Evolutionary conservation across 2,329 filamentous ascomycete genomes (phyloP).

Genomic region (Pseudogymnoascus pannorum): DNA sequence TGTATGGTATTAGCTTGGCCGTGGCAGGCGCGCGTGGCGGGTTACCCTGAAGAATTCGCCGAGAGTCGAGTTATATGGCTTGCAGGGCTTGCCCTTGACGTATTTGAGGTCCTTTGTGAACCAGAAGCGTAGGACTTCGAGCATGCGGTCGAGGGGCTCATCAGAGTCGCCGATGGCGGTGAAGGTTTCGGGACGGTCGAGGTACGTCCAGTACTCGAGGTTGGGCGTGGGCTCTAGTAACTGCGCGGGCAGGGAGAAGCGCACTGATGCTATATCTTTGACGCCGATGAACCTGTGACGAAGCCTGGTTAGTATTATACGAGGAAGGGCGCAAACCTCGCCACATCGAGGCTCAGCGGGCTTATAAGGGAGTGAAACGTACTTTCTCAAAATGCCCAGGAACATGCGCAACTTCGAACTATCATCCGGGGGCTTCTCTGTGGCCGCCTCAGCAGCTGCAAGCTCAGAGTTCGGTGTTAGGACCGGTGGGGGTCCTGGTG

Average conservation of each 20-base stretch:
- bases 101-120: constrained; percentile 99
- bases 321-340: background rate
- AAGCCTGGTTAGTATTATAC: background rate
- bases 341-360: background rate
- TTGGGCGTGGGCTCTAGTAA: constrained; percentile 94
- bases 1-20: constrained; percentile 32
- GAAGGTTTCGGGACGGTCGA: constrained; percentile 91
- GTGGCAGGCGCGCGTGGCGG: background rate
- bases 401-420: constrained; percentile 86
- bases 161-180: constrained; percentile 78
- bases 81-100: constrained; percentile 96
- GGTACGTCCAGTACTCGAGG: constrained; percentile 97
- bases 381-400: constrained; percentile 81
- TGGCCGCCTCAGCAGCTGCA: constrained; percentile 8
- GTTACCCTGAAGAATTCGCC: constrained; percentile 91
- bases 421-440: constrained; percentile 62
- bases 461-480: background rate
- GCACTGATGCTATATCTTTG: constrained; percentile 86
- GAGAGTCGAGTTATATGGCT: constrained; percentile 94
- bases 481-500: background rate
- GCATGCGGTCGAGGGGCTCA: constrained; percentile 85
- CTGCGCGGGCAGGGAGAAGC: constrained; percentile 92
- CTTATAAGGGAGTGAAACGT: constrained; percentile 31
- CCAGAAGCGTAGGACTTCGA: constrained; percentile 93
- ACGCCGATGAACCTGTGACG: constrained; percentile 81